Evolutionary conservation across 2,329 filamentous ascomycete genomes (phyloP).

Genomic region (Cladosporium sp.): DNA sequence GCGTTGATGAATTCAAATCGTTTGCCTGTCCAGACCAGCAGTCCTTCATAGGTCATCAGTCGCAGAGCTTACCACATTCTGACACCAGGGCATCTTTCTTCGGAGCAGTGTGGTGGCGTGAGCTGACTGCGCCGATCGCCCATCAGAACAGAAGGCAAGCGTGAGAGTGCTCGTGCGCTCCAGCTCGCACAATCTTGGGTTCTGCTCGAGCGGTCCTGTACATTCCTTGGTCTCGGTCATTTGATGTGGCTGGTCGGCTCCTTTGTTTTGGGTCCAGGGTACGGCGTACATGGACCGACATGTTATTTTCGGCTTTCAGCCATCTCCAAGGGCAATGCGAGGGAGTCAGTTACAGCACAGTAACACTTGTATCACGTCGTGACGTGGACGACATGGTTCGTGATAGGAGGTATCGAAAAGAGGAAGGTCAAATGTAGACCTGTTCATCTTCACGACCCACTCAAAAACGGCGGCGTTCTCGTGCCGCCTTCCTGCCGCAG

Average conservation of each 20-base stretch:
- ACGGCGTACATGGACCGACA: not conserved
- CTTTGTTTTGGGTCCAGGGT: not conserved
- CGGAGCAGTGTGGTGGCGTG: not conserved
- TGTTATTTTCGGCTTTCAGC: not conserved
- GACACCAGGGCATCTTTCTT: not conserved
- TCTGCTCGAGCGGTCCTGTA: not conserved
- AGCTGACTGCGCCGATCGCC: not conserved
- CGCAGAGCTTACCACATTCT: not conserved
- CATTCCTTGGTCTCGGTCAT: not conserved
- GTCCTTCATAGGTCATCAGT: not conserved
- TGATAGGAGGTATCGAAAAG: not conserved
- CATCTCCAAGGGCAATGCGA: not conserved
- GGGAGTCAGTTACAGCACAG: not conserved
- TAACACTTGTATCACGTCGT: not conserved
- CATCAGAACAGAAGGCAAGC: not conserved
- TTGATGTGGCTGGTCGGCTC: not conserved
- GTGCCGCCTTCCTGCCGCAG: not conserved
- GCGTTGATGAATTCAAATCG: not conserved
- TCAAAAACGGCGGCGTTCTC: not conserved
- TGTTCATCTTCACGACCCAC: not conserved
- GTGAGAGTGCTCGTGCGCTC: not conserved
- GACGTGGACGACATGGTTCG: not conserved
- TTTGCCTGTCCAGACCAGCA: not conserved
- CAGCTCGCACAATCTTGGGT: not conserved
- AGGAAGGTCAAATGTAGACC: not conserved